Evolutionary conservation across 306 rosid species (phyloP), one percentile per base, ranked within the genome.

Genomic region (Vigna nakashimae): DNA sequence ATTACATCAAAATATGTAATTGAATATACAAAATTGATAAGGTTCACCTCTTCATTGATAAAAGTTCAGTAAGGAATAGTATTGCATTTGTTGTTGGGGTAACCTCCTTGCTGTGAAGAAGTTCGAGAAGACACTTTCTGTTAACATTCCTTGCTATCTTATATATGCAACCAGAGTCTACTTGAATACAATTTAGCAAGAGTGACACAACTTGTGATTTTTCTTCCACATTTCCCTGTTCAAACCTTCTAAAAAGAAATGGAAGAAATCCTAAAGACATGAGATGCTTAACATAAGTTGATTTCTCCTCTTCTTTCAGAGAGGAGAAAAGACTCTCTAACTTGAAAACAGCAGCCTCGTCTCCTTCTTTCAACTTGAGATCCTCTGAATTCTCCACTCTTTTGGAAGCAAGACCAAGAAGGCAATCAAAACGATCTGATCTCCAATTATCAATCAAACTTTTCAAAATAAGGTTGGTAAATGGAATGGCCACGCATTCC

Each of bases 371-470:
- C 36, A 52, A 68, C 64, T 67, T 76, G 57, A 82, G 75, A 56
- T 65, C 80, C 28, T 75, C 71, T 4, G 85, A 81, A 53, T 66
- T 73, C 16, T 80, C 82, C 38, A 81, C 46, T 34, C 59, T 75
- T 74, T 79, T 85, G 55, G 93, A 89, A 55, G 90, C 82, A 51
- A 80, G 84, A 32, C 78, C 86, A 57, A 88, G 71, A 79, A 90
- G 86, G 59, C 65, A 83, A 49, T 32, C 67, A 15, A 87, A 82
- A 32, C 77, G 80, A 85, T 88, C 87, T 28, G 91, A 88, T 77
- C 85, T 90, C 98, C 97, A 91, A 53, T 86, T 84, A 68, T 82
- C 84, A 77, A 89, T 86, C 81, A 93, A 68, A 22, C 89, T 87
- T 89, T 91, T 89, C 76, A 91, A 68, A 78, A 90, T 82, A 69